A percentile compares a stretch with the other conserved stretches of the same genome.
Evolutionary conservation across 2,329 filamentous ascomycete species (phyloP).

Genomic region (Aspergillus fischeri): DNA sequence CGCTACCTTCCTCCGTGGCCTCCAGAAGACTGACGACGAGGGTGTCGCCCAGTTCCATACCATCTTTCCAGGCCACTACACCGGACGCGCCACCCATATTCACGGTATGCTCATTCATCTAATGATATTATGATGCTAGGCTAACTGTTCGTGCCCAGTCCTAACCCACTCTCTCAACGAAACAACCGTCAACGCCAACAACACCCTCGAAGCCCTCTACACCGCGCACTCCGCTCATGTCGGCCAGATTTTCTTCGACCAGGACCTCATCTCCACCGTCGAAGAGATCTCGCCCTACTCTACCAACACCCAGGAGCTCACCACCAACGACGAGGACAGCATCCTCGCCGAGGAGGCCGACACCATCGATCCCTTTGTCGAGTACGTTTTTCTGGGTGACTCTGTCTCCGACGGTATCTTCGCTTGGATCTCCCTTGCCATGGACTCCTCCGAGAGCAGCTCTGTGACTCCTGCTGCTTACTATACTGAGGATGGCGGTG

Average conservation of each 20-base stretch:
- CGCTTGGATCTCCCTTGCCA: constrained; percentile 52
- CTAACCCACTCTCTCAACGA: constrained; percentile 29
- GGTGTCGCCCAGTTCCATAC: constrained; percentile 43
- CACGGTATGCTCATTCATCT: constrained; percentile 19
- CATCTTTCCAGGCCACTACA: constrained; percentile 47
- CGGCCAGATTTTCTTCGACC: constrained; percentile 63
- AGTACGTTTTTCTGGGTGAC: constrained; percentile 56
- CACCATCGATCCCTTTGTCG: constrained; percentile 54
- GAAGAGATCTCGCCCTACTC: constrained; percentile 47
- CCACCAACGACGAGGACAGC: constrained; percentile 49
- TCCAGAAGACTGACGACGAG: constrained; percentile 40
- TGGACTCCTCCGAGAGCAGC: constrained; percentile 39
- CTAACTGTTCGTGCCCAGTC: constrained; percentile 11
- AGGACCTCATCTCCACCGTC: constrained; percentile 52
- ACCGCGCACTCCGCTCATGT: constrained; percentile 51
- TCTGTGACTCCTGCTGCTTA: constrained; percentile 26
- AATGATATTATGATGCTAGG: not conserved
- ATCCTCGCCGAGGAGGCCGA: constrained; percentile 49
- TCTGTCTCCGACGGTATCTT: constrained; percentile 49
- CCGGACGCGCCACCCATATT: constrained; percentile 34
- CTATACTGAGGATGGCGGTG: constrained; percentile 32
- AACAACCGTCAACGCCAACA: constrained; percentile 43
- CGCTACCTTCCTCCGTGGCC: constrained; percentile 43
- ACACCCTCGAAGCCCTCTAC: constrained; percentile 47
- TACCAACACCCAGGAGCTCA: constrained; percentile 46